These are phyloP conservation scores for Apiotrichum brassicae DNA, from an alignment of 1,284 basidiomycete species.

Conservation along the genomic window DNA sequence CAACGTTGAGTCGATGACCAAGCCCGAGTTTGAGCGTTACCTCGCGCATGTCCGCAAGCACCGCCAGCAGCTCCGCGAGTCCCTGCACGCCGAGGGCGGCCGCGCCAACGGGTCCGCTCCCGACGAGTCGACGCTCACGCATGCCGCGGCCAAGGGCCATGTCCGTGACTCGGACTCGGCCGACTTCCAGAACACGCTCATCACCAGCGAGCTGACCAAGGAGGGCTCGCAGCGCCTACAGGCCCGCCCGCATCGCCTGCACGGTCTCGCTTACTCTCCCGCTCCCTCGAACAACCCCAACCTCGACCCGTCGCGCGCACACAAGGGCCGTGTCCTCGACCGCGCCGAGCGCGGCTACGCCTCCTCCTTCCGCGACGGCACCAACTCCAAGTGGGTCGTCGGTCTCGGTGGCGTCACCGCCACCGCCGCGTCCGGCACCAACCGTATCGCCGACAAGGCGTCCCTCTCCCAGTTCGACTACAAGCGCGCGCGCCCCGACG, in stretches of 20 bases:
- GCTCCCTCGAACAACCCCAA: conserved; percentile 10
- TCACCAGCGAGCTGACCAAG: conserved; percentile 10
- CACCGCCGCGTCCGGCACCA: conserved; percentile 9
- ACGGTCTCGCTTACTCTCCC: conserved; percentile 38
- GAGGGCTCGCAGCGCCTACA: conserved; percentile 15
- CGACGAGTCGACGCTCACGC: conserved; percentile 12
- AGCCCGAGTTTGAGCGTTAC: conserved; percentile 36
- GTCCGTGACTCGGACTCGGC: conserved; percentile 11
- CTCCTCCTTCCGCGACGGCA: conserved; percentile 23
- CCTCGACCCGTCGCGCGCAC: conserved; percentile 8
- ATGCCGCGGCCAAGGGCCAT: conserved; percentile 3
- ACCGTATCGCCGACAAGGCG: conserved; percentile 10
- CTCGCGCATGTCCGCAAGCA: conserved; percentile 27
- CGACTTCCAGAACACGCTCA: conserved; percentile 25
- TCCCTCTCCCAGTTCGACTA: conserved; percentile 25
- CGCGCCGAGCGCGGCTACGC: conserved; percentile 5
- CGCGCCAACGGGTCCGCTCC: background rate
- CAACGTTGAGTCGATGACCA: conserved; percentile 42
- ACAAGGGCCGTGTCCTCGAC: conserved; percentile 20
- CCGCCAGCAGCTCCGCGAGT: conserved; percentile 17
- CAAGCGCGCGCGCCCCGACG: conserved; percentile 18
- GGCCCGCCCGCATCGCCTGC: conserved; percentile 28
- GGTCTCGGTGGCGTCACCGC: conserved; percentile 41
- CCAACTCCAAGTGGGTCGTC: conserved; percentile 32
- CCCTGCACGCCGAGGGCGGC: background rate